A percentile compares a stretch with the other conserved stretches of the same genome.
Evolutionary conservation across 2,329 filamentous ascomycete genomes (phyloP).

Genomic region (Fusarium longipes): DNA sequence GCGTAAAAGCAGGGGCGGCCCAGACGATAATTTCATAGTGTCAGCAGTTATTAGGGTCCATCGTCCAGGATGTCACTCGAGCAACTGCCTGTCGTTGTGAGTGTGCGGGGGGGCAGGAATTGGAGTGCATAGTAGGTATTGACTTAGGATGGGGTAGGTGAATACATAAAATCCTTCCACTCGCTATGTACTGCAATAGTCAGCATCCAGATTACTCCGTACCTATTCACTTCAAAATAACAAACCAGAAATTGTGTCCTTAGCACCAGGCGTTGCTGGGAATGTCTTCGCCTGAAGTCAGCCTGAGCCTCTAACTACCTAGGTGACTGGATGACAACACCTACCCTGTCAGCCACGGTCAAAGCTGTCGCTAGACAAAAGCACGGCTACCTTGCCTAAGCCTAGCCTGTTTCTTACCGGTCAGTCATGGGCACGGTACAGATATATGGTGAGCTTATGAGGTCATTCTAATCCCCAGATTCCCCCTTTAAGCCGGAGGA

Average conservation of each 20-base stretch:
- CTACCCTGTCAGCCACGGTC: conserved; percentile 13
- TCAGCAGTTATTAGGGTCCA: conserved; percentile 23
- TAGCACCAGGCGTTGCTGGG: conserved; percentile 12
- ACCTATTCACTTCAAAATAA: conserved; percentile 8
- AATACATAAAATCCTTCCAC: neutral
- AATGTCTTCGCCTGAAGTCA: conserved; percentile 38
- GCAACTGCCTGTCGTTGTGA: conserved; percentile 14
- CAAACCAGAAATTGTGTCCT: conserved; percentile 17
- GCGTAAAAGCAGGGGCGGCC: conserved; percentile 11
- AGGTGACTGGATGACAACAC: conserved; percentile 1
- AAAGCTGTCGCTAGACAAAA: conserved; percentile 29
- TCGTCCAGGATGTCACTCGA: conserved; percentile 31
- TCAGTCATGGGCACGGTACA: neutral
- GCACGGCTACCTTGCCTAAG: conserved; percentile 10
- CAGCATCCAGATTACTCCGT: no score
- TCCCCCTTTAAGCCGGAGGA: conserved; percentile 17
- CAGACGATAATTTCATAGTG: conserved; percentile 17
- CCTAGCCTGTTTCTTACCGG: conserved; percentile 26
- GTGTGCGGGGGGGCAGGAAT: conserved; percentile 15
- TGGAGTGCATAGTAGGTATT: neutral
- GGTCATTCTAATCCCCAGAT: conserved; percentile 40
- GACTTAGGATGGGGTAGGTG: neutral
- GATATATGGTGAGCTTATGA: conserved; percentile 24
- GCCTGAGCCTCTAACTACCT: conserved; percentile 34
- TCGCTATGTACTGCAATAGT: neutral